Conservation (phyloP, 2,329 filamentous ascomycete species). For the Claviceps capensis region DNA sequence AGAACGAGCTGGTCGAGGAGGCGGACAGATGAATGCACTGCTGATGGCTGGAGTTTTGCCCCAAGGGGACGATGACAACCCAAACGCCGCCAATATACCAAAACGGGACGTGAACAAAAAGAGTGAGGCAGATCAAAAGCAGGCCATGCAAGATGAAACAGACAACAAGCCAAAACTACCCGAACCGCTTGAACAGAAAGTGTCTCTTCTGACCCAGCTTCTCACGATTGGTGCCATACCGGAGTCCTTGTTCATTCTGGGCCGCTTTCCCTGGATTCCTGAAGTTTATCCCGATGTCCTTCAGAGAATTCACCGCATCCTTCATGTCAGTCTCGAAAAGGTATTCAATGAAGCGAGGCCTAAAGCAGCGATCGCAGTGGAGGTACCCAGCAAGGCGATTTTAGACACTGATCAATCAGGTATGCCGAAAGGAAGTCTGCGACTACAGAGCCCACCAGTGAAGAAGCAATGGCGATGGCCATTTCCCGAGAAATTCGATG, state of each 20-base stretch:
- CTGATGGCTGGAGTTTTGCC: slow-evolving; percentile 74
- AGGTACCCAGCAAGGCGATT: slow-evolving; percentile 31
- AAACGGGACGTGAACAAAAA: slow-evolving; percentile 40
- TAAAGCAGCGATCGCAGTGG: slow-evolving; percentile 13
- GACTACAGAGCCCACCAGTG: slow-evolving; percentile 42
- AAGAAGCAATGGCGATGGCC: slow-evolving; percentile 70
- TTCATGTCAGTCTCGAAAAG: slow-evolving; percentile 69
- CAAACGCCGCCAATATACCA: slow-evolving; percentile 23
- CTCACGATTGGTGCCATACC: slow-evolving; percentile 85
- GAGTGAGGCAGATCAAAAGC: slow-evolving; percentile 38
- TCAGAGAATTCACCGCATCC: slow-evolving; percentile 68
- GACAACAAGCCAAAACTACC: slow-evolving; percentile 42
- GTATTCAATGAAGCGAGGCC: slow-evolving; percentile 42
- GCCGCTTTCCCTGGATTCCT: slow-evolving; percentile 83
- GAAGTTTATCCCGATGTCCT: slow-evolving; percentile 74
- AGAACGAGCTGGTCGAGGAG: slow-evolving; percentile 58
- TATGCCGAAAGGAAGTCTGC: slow-evolving; percentile 55
- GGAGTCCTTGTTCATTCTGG: slow-evolving; percentile 83
- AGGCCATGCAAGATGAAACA: slow-evolving; percentile 23
- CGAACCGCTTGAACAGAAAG: slow-evolving; percentile 78
- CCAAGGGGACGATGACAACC: slow-evolving; percentile 54
- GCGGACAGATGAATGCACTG: slow-evolving; percentile 66
- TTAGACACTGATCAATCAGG: slow-evolving; percentile 48
- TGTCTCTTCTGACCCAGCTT: slow-evolving; percentile 68
- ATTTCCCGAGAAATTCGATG: slow-evolving; percentile 63